These are phyloP conservation scores for Pseudogymnoascus sp. DNA, from an alignment of 2,329 filamentous ascomycete genomes.

Conservation along the genomic window DNA sequence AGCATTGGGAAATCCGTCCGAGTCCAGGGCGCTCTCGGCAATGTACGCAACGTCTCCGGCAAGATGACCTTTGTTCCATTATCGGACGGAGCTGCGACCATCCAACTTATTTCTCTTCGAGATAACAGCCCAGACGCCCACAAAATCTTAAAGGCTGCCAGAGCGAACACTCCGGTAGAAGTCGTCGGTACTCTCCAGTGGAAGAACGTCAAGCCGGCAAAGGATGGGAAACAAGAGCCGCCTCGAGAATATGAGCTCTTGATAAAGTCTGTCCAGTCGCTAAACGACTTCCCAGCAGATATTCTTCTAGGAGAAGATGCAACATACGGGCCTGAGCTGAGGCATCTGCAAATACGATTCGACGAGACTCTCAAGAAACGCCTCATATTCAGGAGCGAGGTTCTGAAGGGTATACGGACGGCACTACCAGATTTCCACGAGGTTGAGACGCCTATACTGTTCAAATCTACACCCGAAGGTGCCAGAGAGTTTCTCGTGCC, in stretches of 20 bases:
- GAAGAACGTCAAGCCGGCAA: conserved; percentile 4
- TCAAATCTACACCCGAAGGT: conserved; percentile 96
- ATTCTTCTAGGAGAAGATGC: conserved; percentile 66
- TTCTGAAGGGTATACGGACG: conserved; percentile 25
- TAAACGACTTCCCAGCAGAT: conserved; percentile 67
- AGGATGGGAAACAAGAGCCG: background rate
- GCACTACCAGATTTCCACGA: conserved; percentile 33
- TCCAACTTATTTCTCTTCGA: conserved; percentile 10
- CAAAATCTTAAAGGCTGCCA: background rate
- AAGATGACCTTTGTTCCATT: conserved; percentile 9
- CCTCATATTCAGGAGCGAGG: conserved; percentile 57
- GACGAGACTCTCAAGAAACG: conserved; percentile 57
- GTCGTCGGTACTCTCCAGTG: conserved; percentile 11
- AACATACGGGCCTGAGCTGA: conserved; percentile 62
- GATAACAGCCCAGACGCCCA: background rate
- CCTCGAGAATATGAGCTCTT: conserved; percentile 44
- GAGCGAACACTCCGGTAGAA: conserved; percentile 13
- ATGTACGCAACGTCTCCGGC: conserved; percentile 6
- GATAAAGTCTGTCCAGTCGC: conserved; percentile 50
- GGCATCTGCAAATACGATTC: conserved; percentile 80
- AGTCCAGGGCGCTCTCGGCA: conserved; percentile 20
- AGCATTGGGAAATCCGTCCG: conserved; percentile 14
- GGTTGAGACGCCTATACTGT: conserved; percentile 85
- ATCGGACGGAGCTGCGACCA: background rate
- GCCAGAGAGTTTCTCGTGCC: conserved; percentile 92